A percentile compares a stretch with the other conserved stretches of the same genome.
Evolutionary conservation across 305 asterid species (phyloP).

Genomic region (Solanum hybrid): DNA sequence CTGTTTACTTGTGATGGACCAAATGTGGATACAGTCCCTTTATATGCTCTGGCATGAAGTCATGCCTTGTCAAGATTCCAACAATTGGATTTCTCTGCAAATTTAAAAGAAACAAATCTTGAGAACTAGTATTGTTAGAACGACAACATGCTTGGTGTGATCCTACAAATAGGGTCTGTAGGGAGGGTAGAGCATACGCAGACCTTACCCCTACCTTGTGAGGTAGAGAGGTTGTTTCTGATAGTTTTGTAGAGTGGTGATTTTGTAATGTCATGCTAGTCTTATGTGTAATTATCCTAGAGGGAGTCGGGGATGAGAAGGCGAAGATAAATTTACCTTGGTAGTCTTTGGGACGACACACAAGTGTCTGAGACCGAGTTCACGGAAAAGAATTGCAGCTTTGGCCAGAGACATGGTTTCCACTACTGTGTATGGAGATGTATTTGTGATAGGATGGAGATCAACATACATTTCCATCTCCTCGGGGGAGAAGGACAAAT

Average conservation of each 20-base stretch:
- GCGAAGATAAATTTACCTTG: conserved; percentile 37
- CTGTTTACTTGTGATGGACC: conserved; percentile 27
- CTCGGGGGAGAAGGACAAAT: conserved; percentile 51
- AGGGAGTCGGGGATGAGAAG: neutral
- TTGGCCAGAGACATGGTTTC: conserved; percentile 96
- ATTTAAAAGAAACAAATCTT: neutral
- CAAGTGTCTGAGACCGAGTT: conserved; percentile 83
- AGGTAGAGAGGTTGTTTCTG: neutral
- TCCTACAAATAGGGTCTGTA: neutral
- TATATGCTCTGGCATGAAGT: conserved; percentile 86
- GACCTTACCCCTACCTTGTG: neutral
- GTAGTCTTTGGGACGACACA: conserved; percentile 83
- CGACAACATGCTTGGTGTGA: neutral
- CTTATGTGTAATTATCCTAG: neutral
- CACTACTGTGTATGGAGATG: conserved; percentile 87
- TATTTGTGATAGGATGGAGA: conserved; percentile 78
- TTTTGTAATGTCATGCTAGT: neutral
- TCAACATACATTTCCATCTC: conserved; percentile 91
- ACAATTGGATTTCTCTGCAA: conserved; percentile 84
- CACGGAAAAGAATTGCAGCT: conserved; percentile 79
- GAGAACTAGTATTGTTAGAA: neutral
- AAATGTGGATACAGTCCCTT: conserved; percentile 69
- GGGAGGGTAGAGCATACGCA: neutral
- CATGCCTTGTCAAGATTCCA: conserved; percentile 89
- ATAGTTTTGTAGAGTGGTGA: neutral